Conservation (phyloP, 2,329 filamentous ascomycete genomes). For the Fusarium verticillioides region DNA sequence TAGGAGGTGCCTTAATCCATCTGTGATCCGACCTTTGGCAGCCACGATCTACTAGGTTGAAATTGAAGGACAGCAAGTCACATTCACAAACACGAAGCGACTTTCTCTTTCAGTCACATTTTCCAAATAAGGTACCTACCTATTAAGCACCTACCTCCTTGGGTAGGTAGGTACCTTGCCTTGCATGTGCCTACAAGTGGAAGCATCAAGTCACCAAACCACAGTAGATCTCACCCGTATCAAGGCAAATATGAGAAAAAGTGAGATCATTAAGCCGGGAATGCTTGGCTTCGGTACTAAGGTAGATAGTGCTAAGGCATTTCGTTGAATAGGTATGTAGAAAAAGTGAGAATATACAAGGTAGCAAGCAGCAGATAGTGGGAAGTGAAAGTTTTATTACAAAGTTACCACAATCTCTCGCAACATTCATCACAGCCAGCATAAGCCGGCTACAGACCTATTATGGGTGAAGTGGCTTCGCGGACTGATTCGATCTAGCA, state of each 20-base stretch:
- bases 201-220: background rate
- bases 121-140: background rate
- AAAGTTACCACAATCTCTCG: background rate
- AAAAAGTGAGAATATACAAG: background rate
- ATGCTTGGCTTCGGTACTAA: background rate
- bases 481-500: background rate
- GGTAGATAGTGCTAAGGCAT: background rate
- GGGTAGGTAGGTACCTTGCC: no score
- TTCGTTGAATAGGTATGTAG: background rate
- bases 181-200: background rate
- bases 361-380: background rate
- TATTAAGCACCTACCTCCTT: background rate
- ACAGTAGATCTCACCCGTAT: background rate
- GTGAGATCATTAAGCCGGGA: background rate
- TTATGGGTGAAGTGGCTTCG: background rate
- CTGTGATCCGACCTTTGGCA: background rate
- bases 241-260: background rate
- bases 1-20: background rate
- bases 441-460: background rate
- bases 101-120: background rate
- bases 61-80: background rate
- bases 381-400: background rate
- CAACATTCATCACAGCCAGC: background rate
- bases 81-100: background rate
- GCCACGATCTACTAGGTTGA: background rate